These are phyloP conservation scores for Penicillium turbatum DNA, from an alignment of 495 filamentous ascomycete genomes.

Conservation along the genomic window DNA sequence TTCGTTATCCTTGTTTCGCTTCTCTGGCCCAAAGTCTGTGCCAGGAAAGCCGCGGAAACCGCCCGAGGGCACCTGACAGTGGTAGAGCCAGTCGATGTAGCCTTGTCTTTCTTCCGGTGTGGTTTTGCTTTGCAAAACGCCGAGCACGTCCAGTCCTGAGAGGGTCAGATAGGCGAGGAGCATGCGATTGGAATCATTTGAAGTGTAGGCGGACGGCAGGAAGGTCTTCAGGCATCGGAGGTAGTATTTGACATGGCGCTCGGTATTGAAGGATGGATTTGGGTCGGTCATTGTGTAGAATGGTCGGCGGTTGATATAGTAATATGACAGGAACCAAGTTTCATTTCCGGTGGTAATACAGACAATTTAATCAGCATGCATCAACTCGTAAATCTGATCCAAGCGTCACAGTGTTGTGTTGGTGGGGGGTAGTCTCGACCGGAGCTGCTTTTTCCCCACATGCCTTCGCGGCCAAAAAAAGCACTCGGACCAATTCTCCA, in stretches of 20 bases:
- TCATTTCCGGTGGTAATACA: background rate
- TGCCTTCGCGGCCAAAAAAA: slow-evolving; percentile 1
- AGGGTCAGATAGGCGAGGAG: slow-evolving; percentile 85
- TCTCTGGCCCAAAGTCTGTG: slow-evolving; percentile 50
- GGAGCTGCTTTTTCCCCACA: slow-evolving; percentile 21
- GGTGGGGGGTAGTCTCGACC: slow-evolving; percentile 15
- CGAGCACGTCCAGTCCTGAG: slow-evolving; percentile 75
- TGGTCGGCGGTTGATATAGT: background rate
- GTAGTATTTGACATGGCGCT: slow-evolving; percentile 87
- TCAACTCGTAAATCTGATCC: slow-evolving; percentile 1
- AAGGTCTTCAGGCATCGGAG: slow-evolving; percentile 78
- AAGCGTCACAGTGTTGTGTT: slow-evolving; percentile 1
- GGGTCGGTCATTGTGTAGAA: slow-evolving; percentile 27
- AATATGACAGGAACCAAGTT: background rate
- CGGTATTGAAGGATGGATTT: slow-evolving; percentile 53
- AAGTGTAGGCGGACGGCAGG: slow-evolving; percentile 75
- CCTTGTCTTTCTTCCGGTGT: slow-evolving; percentile 54
- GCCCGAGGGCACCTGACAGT: slow-evolving; percentile 67
- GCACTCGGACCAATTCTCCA: slow-evolving; percentile 14
- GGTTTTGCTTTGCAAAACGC: slow-evolving; percentile 51
- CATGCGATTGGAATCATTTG: slow-evolving; percentile 85
- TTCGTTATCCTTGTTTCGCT: slow-evolving; percentile 44
- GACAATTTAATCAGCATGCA: background rate
- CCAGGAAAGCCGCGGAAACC: slow-evolving; percentile 80
- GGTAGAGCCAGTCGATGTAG: slow-evolving; percentile 68